These are phyloP conservation scores for Areca catechu DNA, from an alignment of 176 grass and related monocot genomes.

Conservation along the genomic window DNA sequence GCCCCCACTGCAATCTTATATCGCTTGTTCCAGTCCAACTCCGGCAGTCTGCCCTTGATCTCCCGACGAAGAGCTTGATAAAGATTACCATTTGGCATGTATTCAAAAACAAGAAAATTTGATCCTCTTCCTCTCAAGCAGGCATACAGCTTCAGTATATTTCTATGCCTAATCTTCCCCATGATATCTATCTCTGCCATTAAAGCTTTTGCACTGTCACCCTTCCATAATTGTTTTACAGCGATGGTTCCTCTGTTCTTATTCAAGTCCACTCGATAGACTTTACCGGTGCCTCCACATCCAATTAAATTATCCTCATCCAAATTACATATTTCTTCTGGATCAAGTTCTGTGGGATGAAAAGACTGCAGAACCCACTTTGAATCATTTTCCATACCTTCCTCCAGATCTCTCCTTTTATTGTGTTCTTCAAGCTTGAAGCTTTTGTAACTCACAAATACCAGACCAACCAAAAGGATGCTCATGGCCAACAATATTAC, in stretches of 20 bases:
- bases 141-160: slow-evolving; percentile 71
- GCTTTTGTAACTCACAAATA: slow-evolving; percentile 61
- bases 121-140: slow-evolving; percentile 33
- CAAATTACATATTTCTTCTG: slow-evolving; percentile 45
- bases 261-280: slow-evolving; percentile 54
- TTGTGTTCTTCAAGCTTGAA: slow-evolving; percentile 51
- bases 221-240: slow-evolving; percentile 59
- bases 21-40: slow-evolving; percentile 57
- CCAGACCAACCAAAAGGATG: slow-evolving; percentile 41
- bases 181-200: slow-evolving; percentile 42
- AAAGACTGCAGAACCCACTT: slow-evolving; percentile 64
- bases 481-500: slow-evolving; percentile 34
- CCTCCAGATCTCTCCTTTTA: slow-evolving; percentile 35
- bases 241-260: slow-evolving; percentile 47
- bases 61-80: slow-evolving; percentile 57
- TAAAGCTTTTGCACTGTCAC: slow-evolving; percentile 37
- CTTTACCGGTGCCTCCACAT: slow-evolving; percentile 50
- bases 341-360: slow-evolving; percentile 41
- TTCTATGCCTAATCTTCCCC: slow-evolving; percentile 53
- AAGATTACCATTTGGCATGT: slow-evolving; percentile 59
- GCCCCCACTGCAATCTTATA: slow-evolving; percentile 54
- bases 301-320: slow-evolving; percentile 48
- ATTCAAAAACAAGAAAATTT: slow-evolving; percentile 63
- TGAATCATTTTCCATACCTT: slow-evolving; percentile 19
- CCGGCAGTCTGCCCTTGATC: slow-evolving; percentile 29